These are phyloP conservation scores for Lepidium sativum DNA, from an alignment of 345 rosid species.

Conservation along the genomic window DNA sequence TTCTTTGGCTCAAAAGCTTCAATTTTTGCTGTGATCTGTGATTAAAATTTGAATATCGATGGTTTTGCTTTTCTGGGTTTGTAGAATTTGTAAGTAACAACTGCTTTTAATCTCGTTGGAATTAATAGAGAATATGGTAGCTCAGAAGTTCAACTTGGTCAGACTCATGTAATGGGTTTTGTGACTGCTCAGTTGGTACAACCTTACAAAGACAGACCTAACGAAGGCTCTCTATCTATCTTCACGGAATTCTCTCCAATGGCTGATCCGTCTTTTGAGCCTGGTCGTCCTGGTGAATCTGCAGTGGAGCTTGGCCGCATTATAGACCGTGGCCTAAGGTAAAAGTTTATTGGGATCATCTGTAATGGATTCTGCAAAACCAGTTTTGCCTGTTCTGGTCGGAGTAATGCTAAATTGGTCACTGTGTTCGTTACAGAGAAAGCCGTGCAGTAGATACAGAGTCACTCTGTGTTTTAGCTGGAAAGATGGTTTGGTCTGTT, in stretches of 20 bases:
- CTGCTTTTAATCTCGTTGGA: neutral
- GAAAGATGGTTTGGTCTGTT: conserved; percentile 87
- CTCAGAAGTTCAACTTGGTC: conserved; percentile 89
- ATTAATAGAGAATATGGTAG: conserved; percentile 75
- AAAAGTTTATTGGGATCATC: neutral
- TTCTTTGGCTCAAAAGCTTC: neutral
- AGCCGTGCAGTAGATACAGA: conserved; percentile 93
- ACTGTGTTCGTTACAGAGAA: conserved; percentile 52
- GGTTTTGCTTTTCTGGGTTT: neutral
- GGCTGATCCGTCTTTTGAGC: conserved; percentile 94
- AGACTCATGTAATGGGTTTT: conserved; percentile 84
- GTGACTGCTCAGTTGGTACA: conserved; percentile 76
- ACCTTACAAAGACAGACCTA: conserved; percentile 80
- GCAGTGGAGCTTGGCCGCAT: conserved; percentile 87
- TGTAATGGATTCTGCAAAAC: neutral
- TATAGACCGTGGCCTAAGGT: conserved; percentile 87
- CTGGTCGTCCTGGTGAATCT: conserved; percentile 80
- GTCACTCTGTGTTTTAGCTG: conserved; percentile 82
- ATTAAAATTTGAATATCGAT: neutral
- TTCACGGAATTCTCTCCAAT: conserved; percentile 85
- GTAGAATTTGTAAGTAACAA: neutral
- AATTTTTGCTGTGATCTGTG: neutral
- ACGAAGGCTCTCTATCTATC: conserved; percentile 68
- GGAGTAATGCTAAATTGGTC: neutral
- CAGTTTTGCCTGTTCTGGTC: neutral